These are phyloP conservation scores for Geranium rotundifolium DNA, from an alignment of 345 rosid genomes.

Conservation along the genomic window DNA sequence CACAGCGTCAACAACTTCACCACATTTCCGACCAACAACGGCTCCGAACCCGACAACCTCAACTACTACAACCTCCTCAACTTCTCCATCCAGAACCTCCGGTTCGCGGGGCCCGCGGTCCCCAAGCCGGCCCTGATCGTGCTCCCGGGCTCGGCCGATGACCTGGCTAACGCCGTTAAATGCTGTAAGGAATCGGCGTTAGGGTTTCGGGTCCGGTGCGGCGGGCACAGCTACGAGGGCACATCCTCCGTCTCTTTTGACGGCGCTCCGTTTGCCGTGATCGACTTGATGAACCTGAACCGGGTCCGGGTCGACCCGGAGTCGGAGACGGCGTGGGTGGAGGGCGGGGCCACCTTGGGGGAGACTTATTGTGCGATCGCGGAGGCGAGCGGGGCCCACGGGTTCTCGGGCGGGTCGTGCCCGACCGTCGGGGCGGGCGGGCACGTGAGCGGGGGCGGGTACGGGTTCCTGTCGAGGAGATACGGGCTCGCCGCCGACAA, in stretches of 20 bases:
- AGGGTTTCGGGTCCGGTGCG: constrained; percentile 41
- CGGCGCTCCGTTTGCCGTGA: constrained; percentile 28
- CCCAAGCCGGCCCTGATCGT: constrained; percentile 38
- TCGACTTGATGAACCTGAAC: constrained; percentile 41
- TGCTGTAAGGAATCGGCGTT: constrained; percentile 20
- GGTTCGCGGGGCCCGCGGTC: constrained; percentile 21
- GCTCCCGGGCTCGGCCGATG: constrained; percentile 22
- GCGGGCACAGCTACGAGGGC: constrained; percentile 56
- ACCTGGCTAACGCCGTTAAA: constrained; percentile 19
- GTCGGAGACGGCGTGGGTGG: constrained; percentile 35
- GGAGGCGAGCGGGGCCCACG: constrained; percentile 24
- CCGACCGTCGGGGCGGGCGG: constrained; percentile 42
- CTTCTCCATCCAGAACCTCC: constrained; percentile 35
- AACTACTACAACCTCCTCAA: constrained; percentile 28
- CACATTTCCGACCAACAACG: constrained; percentile 13
- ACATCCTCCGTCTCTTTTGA: constrained; percentile 28
- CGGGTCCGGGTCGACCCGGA: constrained; percentile 19
- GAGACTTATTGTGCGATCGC: constrained; percentile 35
- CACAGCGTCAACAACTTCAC: constrained; percentile 35
- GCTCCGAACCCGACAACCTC: constrained; percentile 9
- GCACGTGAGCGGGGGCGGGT: constrained; percentile 40
- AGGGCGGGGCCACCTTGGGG: constrained; percentile 48
- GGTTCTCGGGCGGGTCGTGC: constrained; percentile 46
- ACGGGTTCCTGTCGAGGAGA: constrained; percentile 37
- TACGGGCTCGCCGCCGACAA: constrained; percentile 47